Conservation (phyloP, 805 yeast species). For the Ogataea polymorpha region DNA sequence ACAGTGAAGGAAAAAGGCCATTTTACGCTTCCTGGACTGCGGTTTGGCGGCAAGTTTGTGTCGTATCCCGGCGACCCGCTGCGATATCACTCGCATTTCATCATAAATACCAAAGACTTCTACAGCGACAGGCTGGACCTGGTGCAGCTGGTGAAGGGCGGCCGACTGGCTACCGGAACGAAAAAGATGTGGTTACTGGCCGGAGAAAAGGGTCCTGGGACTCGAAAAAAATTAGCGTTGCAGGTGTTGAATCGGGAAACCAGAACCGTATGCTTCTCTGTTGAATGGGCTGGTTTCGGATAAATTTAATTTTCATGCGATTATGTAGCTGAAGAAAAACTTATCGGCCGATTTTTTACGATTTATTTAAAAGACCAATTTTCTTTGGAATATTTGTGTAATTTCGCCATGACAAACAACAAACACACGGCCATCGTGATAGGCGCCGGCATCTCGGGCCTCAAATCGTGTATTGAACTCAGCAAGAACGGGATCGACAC, state of each 20-base stretch:
- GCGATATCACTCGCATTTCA: slow-evolving; percentile 82
- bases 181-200: slow-evolving; percentile 76
- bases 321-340: not conserved
- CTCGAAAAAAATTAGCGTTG: slow-evolving; percentile 8
- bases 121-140: slow-evolving; percentile 54
- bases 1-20: slow-evolving; percentile 32
- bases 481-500: slow-evolving; percentile 36
- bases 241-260: slow-evolving; percentile 14
- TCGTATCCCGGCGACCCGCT: slow-evolving; percentile 96
- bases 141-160: slow-evolving; percentile 70
- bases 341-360: slow-evolving; percentile 8
- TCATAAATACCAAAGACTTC: slow-evolving; percentile 50
- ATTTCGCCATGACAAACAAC: slow-evolving; percentile 1
- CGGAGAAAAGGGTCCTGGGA: slow-evolving; percentile 28
- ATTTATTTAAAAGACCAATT: slow-evolving; percentile 22
- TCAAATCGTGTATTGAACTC: slow-evolving; percentile 46
- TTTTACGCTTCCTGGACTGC: slow-evolving; percentile 74
- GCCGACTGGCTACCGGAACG: slow-evolving; percentile 88
- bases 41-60: slow-evolving; percentile 87
- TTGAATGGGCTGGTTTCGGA: slow-evolving; percentile 98
- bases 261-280: slow-evolving; percentile 52
- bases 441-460: slow-evolving; percentile 57
- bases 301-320: slow-evolving; percentile 27
- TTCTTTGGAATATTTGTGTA: not conserved
- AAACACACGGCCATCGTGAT: slow-evolving; percentile 38